These are phyloP conservation scores for Yarrowia sp. DNA, from an alignment of 805 yeast genomes.

Conservation along the genomic window DNA sequence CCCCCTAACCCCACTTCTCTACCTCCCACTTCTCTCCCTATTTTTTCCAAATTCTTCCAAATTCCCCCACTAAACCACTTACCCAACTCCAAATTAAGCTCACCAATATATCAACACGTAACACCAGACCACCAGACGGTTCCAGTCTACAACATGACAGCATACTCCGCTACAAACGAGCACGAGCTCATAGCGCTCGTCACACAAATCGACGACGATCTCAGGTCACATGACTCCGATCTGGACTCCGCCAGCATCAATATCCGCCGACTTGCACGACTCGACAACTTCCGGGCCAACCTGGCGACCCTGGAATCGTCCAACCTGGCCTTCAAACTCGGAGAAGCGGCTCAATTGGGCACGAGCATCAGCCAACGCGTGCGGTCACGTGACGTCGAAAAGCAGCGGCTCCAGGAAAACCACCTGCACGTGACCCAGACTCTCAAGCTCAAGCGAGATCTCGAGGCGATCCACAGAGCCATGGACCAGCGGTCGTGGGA, in stretches of 20 bases:
- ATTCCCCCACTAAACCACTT: too few relatives aligned
- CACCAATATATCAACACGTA: background rate
- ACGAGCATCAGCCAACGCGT: slow-evolving; percentile 71
- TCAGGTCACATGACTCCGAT: slow-evolving; percentile 1
- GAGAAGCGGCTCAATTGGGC: slow-evolving; percentile 70
- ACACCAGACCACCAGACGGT: background rate
- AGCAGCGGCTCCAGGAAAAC: slow-evolving; percentile 66
- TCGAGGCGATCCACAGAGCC: slow-evolving; percentile 71
- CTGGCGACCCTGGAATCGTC: slow-evolving; percentile 48
- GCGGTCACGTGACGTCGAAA: slow-evolving; percentile 71
- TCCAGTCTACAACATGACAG: background rate
- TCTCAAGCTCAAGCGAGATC: slow-evolving; percentile 67
- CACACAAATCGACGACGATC: slow-evolving; percentile 10
- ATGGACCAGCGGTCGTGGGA: slow-evolving; percentile 74
- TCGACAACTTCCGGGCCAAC: slow-evolving; percentile 47
- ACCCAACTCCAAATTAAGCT: background rate
- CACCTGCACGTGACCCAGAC: slow-evolving; percentile 69
- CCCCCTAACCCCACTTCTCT: too few relatives aligned
- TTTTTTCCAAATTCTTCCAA: too few relatives aligned
- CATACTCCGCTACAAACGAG: slow-evolving; percentile 5
- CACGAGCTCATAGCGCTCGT: slow-evolving; percentile 29
- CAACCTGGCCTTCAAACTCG: slow-evolving; percentile 64
- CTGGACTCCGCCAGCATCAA: slow-evolving; percentile 11
- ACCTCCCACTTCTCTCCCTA: too few relatives aligned
- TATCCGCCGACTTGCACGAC: slow-evolving; percentile 42